Evolutionary conservation across 352 stramenopile species (phyloP).

Genomic region (Aphanomyces astaci): DNA sequence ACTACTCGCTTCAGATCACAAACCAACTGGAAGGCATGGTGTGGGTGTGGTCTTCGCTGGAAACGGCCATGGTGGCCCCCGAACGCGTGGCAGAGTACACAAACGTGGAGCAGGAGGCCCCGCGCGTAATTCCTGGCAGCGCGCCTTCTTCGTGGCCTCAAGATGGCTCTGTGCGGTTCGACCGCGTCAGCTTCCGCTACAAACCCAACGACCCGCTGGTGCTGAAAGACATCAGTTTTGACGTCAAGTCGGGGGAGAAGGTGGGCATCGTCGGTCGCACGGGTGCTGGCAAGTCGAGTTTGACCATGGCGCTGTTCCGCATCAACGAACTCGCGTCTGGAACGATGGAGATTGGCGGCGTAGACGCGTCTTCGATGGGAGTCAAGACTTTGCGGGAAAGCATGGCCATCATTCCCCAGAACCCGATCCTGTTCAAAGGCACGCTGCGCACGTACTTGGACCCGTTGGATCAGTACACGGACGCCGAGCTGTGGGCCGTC

Average conservation of each 20-base stretch:
- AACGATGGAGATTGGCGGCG: slow-evolving; percentile 61
- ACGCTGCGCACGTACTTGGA: slow-evolving; percentile 59
- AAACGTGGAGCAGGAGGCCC: slow-evolving; percentile 31
- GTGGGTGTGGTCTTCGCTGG: slow-evolving; percentile 22
- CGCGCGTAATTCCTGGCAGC: slow-evolving; percentile 31
- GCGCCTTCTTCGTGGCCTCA: slow-evolving; percentile 25
- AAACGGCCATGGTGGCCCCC: slow-evolving; percentile 38
- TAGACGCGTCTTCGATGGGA: slow-evolving; percentile 48
- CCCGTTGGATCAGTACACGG: slow-evolving; percentile 57
- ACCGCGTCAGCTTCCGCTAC: slow-evolving; percentile 51
- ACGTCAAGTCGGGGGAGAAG: slow-evolving; percentile 37
- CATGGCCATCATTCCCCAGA: slow-evolving; percentile 29
- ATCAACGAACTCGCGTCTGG: too few relatives aligned
- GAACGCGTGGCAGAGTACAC: slow-evolving; percentile 64
- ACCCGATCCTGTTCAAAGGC: slow-evolving; percentile 26
- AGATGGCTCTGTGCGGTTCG: slow-evolving; percentile 34
- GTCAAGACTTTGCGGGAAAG: slow-evolving; percentile 51
- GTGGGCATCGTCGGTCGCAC: too few relatives aligned
- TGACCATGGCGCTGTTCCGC: too few relatives aligned
- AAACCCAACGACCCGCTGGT: slow-evolving; percentile 25
- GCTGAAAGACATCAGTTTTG: slow-evolving; percentile 41
- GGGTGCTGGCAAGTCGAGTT: too few relatives aligned
- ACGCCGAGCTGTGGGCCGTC: slow-evolving; percentile 44
- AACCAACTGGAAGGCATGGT: neutral
- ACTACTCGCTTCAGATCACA: slow-evolving; percentile 3